Conservation (phyloP, 495 filamentous ascomycete genomes). For the Neurospora sp. region DNA sequence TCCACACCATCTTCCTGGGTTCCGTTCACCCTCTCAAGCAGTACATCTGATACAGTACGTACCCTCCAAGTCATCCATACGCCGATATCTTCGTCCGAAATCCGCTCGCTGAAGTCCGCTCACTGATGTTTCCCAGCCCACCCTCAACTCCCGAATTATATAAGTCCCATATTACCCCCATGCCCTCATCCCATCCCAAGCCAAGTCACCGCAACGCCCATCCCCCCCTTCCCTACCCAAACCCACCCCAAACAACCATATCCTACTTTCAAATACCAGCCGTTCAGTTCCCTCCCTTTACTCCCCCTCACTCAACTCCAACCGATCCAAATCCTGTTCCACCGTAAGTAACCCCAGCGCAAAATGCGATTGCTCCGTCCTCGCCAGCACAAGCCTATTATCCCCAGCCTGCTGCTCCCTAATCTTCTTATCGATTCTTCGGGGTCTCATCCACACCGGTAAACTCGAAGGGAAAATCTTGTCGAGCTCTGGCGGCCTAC, state of each 20-base stretch:
- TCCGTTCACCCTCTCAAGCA: not conserved
- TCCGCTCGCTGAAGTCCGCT: not conserved
- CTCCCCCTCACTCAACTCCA: constrained; percentile 26
- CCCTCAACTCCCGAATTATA: not conserved
- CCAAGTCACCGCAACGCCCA: no score
- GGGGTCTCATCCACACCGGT: constrained; percentile 27
- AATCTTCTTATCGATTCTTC: constrained; percentile 32
- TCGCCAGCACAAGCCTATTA: constrained; percentile 32
- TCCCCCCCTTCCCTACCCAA: no score
- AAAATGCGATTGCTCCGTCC: constrained; percentile 41
- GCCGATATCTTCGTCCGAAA: not conserved
- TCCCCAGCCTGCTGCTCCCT: constrained; percentile 24
- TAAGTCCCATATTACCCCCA: not conserved
- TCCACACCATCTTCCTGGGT: not conserved
- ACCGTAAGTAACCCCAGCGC: constrained; percentile 42
- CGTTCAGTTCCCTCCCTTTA: not conserved
- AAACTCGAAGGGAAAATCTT: constrained; percentile 19
- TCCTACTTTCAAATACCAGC: no score
- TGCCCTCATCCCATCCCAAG: no score
- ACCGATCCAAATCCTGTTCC: constrained; percentile 39
- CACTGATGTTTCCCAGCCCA: not conserved
- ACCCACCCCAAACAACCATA: no score
- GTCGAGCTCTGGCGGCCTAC: constrained; percentile 32
- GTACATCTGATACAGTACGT: not conserved
- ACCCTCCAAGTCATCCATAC: not conserved